Conservation (phyloP, 192 early-diverging fungal species). For the Podochytrium sp. region DNA sequence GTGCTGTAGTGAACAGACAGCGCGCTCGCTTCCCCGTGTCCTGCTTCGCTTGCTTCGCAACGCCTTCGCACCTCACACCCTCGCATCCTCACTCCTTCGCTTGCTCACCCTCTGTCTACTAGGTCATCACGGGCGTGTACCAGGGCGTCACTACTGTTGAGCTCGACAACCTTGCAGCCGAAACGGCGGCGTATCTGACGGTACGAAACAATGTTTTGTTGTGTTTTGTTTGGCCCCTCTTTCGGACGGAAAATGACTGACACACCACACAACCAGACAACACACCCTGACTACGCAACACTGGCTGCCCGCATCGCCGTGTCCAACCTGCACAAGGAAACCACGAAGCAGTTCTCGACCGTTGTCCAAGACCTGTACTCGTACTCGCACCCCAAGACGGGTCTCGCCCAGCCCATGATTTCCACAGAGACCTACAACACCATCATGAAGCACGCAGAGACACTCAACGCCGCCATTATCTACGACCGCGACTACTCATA, state of each 20-base stretch:
- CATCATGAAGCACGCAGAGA: constrained; percentile 75
- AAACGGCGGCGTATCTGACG: constrained; percentile 76
- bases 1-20: no score
- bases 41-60: not conserved
- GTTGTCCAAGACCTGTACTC: constrained; percentile 84
- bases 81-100: no score
- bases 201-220: constrained; percentile 27
- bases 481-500: constrained; percentile 98
- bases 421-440: constrained; percentile 72
- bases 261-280: constrained; percentile 54
- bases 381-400: constrained; percentile 90
- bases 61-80: not conserved
- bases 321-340: constrained; percentile 83
- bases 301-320: constrained; percentile 95
- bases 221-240: not conserved
- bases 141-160: constrained; percentile 96
- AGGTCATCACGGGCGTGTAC: constrained; percentile 93
- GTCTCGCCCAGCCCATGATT: constrained; percentile 89
- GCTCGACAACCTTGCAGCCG: constrained; percentile 95
- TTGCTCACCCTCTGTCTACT: not conserved
- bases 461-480: constrained; percentile 92
- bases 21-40: no score
- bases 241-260: not conserved
- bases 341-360: constrained; percentile 75
- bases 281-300: constrained; percentile 95